Evolutionary conservation across 345 rosid species (phyloP).

Genomic region (Linum lewisii): DNA sequence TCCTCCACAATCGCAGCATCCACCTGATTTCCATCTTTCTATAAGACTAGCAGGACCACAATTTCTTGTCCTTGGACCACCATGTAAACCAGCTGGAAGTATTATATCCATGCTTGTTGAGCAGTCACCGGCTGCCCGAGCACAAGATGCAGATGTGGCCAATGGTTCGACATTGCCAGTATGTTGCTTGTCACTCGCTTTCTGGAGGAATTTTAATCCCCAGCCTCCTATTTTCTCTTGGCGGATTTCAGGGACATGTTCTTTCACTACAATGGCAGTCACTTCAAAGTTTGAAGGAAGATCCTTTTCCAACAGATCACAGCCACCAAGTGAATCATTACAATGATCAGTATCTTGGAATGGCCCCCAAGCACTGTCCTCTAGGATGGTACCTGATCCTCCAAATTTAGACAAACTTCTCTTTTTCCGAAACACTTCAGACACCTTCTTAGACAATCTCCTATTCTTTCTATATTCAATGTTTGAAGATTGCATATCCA

Average conservation of each 20-base stretch:
- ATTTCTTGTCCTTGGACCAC: conserved; percentile 57
- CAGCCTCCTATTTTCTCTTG: conserved; percentile 61
- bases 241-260: conserved; percentile 25
- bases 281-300: conserved; percentile 66
- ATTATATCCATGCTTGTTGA: conserved; percentile 53
- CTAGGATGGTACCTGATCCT: conserved; percentile 39
- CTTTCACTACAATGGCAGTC: conserved; percentile 69
- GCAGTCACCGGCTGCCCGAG: conserved; percentile 21
- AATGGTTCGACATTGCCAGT: conserved; percentile 15
- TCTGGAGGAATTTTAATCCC: conserved; percentile 88
- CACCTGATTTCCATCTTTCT: conserved; percentile 85
- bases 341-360: conserved; percentile 27
- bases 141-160: conserved; percentile 20
- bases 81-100: conserved; percentile 84
- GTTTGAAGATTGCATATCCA: conserved; percentile 23
- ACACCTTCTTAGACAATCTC: conserved; percentile 62
- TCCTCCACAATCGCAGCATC: conserved; percentile 90
- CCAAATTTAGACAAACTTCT: conserved; percentile 47
- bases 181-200: conserved; percentile 22
- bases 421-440: conserved; percentile 56
- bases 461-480: conserved; percentile 34
- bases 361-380: conserved; percentile 42
- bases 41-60: conserved; percentile 70
- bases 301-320: conserved; percentile 31
- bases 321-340: conserved; percentile 24